Evolutionary conservation across 2,329 filamentous ascomycete genomes (phyloP).

Genomic region (Cercospora berteroae): DNA sequence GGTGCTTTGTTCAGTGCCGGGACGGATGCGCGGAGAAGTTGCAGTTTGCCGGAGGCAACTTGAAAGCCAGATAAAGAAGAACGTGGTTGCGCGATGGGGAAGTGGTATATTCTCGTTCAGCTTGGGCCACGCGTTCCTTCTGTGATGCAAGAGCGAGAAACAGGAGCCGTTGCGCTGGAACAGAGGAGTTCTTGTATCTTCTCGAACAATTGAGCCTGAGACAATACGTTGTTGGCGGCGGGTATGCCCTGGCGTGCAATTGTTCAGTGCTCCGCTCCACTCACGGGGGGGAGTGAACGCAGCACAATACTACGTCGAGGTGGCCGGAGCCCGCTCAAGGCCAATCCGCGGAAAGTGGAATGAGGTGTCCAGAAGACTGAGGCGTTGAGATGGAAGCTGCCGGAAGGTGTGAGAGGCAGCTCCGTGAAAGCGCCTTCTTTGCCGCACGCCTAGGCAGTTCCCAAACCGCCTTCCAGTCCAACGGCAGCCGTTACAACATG

Average conservation of each 20-base stretch:
- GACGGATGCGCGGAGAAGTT: neutral
- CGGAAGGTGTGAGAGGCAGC: neutral
- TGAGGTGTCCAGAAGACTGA: neutral
- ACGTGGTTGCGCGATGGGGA: constrained; percentile 6
- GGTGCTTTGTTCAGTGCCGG: constrained; percentile 12
- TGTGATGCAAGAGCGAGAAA: constrained; percentile 21
- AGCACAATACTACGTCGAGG: constrained; percentile 3
- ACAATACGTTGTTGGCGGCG: constrained; percentile 16
- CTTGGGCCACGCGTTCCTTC: constrained; percentile 17
- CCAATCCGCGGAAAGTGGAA: neutral
- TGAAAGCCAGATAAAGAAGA: constrained; percentile 14
- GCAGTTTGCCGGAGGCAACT: constrained; percentile 19
- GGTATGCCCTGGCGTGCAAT: constrained; percentile 11
- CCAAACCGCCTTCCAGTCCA: neutral
- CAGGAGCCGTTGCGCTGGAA: constrained; percentile 16
- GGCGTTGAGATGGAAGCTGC: constrained; percentile 7
- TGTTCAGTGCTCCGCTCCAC: constrained; percentile 11
- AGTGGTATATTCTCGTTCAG: constrained; percentile 15
- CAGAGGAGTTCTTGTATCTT: constrained; percentile 24
- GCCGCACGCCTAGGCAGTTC: neutral
- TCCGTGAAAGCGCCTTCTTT: constrained; percentile 6
- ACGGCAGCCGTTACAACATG: neutral
- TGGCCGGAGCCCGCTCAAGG: neutral
- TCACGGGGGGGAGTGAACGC: constrained; percentile 1
- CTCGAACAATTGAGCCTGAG: constrained; percentile 20